Percentiles rank a stretch among this genome's conserved stretches.
Evolutionary conservation across 2,329 filamentous ascomycete genomes (phyloP).

Genomic region (Graphilbum ipis-grandicollis): DNA sequence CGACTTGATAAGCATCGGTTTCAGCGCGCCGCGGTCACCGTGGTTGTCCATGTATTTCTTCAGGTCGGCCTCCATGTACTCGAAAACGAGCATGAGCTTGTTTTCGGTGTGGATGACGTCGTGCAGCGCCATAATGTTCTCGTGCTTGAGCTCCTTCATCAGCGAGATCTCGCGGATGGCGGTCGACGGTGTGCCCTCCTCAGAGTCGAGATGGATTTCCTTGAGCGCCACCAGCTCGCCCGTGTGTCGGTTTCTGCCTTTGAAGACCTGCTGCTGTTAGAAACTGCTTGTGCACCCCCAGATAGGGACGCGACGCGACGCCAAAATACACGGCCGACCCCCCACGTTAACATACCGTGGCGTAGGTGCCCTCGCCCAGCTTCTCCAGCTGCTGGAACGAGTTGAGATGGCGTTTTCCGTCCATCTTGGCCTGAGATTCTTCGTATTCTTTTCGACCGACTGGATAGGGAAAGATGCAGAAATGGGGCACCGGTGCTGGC

Average conservation of each 20-base stretch:
- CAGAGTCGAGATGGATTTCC: slow-evolving; percentile 95
- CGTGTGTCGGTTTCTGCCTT: slow-evolving; percentile 91
- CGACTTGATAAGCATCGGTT: slow-evolving; percentile 83
- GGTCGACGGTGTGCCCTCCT: slow-evolving; percentile 93
- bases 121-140: slow-evolving; percentile 93
- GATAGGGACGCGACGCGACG: no score
- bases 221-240: slow-evolving; percentile 94
- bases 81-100: slow-evolving; percentile 98
- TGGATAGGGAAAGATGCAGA: slow-evolving; percentile 10
- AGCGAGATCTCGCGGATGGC: slow-evolving; percentile 96
- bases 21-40: slow-evolving; percentile 75
- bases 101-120: slow-evolving; percentile 99
- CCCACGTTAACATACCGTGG: slow-evolving; percentile 54
- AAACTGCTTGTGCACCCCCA: no score
- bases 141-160: slow-evolving; percentile 99
- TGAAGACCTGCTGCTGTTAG: slow-evolving; percentile 59
- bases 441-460: slow-evolving; percentile 4
- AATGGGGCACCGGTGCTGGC: slow-evolving; percentile 14
- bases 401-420: slow-evolving; percentile 80
- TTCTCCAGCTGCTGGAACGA: slow-evolving; percentile 99
- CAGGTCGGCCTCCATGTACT: slow-evolving; percentile 95
- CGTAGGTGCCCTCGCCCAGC: slow-evolving; percentile 96
- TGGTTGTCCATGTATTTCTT: slow-evolving; percentile 98
- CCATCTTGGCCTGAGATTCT: slow-evolving; percentile 40
- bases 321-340: no score